Evolutionary conservation across 1,284 basidiomycete genomes (phyloP).

Genomic region (Cutaneotrichosporon cyanovorans): DNA sequence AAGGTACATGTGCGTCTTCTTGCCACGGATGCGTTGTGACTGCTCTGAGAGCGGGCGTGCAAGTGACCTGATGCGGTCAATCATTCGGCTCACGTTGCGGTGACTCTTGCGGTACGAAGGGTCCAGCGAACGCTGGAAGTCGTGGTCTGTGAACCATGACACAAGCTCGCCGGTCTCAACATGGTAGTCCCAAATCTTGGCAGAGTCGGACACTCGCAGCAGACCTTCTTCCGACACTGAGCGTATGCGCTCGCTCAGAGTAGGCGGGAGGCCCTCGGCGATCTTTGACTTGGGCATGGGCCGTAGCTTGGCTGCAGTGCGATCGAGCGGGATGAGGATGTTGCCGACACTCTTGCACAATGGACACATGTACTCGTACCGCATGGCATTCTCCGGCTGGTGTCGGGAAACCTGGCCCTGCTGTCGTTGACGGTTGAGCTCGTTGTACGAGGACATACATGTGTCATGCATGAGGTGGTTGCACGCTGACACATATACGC

Average conservation of each 20-base stretch:
- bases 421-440: constrained; percentile 81
- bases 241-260: constrained; percentile 37
- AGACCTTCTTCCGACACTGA: constrained; percentile 41
- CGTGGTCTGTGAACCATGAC: constrained; percentile 41
- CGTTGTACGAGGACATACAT: constrained; percentile 86
- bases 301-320: constrained; percentile 16
- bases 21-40: constrained; percentile 38
- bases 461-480: constrained; percentile 96
- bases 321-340: constrained; percentile 73
- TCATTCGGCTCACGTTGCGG: constrained; percentile 32
- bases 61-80: constrained; percentile 36
- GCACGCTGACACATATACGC: constrained; percentile 81
- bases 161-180: constrained; percentile 43
- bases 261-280: constrained; percentile 17
- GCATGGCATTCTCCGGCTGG: constrained; percentile 85
- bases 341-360: constrained; percentile 98
- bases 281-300: constrained; percentile 18
- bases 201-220: constrained; percentile 34
- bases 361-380: constrained; percentile 94
- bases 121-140: constrained; percentile 25
- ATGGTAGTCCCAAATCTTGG: constrained; percentile 44
- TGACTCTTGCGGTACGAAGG: constrained; percentile 22
- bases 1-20: constrained; percentile 57
- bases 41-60: constrained; percentile 41
- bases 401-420: constrained; percentile 82